Evolutionary conservation across 2,329 filamentous ascomycete species (phyloP).

Genomic region (Xylaria sp.): DNA sequence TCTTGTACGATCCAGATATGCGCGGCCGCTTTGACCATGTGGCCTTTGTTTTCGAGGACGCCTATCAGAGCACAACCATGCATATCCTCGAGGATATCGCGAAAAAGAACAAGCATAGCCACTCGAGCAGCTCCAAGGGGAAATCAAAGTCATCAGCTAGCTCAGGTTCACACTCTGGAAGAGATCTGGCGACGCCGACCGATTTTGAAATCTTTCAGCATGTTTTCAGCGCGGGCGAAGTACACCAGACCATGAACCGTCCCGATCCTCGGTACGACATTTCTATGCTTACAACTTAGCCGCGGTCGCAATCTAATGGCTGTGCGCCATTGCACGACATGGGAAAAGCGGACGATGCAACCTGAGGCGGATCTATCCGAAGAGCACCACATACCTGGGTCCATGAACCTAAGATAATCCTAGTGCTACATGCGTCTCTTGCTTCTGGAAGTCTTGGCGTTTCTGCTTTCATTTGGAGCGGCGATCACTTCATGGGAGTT

Average conservation of each 20-base stretch:
- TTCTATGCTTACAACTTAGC: constrained; percentile 47
- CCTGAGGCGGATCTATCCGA: constrained; percentile 34
- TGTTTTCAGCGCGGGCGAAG: constrained; percentile 57
- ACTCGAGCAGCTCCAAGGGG: constrained; percentile 37
- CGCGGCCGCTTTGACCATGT: constrained; percentile 66
- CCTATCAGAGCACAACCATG: constrained; percentile 57
- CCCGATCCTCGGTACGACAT: constrained; percentile 62
- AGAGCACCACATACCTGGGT: constrained; percentile 15
- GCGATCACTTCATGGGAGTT: constrained; percentile 18
- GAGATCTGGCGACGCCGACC: constrained; percentile 35
- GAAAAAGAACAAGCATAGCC: constrained; percentile 52
- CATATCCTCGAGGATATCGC: constrained; percentile 61
- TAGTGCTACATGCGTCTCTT: constrained; percentile 16
- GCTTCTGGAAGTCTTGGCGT: constrained; percentile 26
- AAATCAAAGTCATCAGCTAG: constrained; percentile 41
- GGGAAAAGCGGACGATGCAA: constrained; percentile 32
- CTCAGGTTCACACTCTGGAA: constrained; percentile 40
- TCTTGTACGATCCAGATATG: constrained; percentile 67
- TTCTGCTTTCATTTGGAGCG: constrained; percentile 19
- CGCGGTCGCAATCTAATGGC: constrained; percentile 21
- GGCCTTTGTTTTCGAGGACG: constrained; percentile 69
- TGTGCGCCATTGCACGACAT: constrained; percentile 39
- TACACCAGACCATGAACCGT: constrained; percentile 55
- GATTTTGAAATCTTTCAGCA: constrained; percentile 61
- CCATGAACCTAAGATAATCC: constrained; percentile 18